These are phyloP conservation scores for Triticum dicoccoides DNA, from an alignment of 176 grass and related monocot species.

Conservation along the genomic window DNA sequence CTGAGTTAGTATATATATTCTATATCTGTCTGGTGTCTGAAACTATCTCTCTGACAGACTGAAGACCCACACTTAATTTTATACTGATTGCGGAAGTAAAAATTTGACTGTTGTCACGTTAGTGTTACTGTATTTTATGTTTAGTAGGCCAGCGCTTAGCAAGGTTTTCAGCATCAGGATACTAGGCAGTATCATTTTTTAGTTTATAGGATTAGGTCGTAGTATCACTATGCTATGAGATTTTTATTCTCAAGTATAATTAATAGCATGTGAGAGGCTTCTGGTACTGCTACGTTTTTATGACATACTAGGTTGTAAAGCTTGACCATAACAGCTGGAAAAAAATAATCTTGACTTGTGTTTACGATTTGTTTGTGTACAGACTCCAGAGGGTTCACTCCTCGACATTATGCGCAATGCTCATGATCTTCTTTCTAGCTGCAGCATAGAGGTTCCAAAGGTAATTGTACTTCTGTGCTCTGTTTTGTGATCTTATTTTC, in stretches of 20 bases:
- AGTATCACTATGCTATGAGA: too few species aligned
- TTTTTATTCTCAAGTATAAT: too few species aligned
- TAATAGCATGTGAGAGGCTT: conserved; percentile 26
- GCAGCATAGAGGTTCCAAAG: conserved; percentile 65
- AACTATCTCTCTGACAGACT: not conserved
- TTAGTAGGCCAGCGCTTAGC: not conserved
- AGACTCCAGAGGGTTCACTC: conserved; percentile 97
- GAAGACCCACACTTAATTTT: conserved; percentile 9
- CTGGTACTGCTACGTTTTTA: not conserved
- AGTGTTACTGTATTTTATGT: not conserved
- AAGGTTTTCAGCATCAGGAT: not conserved
- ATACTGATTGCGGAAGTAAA: not conserved
- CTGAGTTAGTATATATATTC: not conserved
- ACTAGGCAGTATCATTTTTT: not conserved
- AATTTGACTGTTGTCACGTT: not conserved
- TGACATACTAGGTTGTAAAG: not conserved
- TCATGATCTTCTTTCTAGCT: conserved; percentile 76
- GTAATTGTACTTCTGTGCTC: conserved; percentile 41
- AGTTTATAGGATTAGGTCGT: not conserved
- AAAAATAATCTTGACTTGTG: not conserved
- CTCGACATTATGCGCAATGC: conserved; percentile 97
- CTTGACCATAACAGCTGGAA: conserved; percentile 8
- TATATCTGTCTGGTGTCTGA: not conserved
- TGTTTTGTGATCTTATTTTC: conserved; percentile 13
- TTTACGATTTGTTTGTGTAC: conserved; percentile 39